A percentile compares a stretch with the other conserved stretches of the same genome.
Conservation (phyloP, 83 land plant genomes). For the Picea abies region DNA sequence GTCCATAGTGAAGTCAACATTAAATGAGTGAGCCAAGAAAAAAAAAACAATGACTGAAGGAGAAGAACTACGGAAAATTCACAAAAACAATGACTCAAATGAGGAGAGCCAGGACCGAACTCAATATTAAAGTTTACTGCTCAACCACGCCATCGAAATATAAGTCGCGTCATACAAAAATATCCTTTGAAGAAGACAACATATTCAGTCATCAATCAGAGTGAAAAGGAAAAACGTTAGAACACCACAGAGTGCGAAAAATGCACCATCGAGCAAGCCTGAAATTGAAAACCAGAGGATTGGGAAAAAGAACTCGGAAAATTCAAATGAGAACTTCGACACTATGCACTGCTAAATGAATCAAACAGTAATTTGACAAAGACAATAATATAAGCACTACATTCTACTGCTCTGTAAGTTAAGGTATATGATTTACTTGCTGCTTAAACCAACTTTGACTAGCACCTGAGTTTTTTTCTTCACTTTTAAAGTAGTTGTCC, state of each 20-base stretch:
- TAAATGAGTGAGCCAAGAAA: too few relatives aligned
- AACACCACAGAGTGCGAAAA: neutral
- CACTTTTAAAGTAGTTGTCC: neutral
- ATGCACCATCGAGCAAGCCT: neutral
- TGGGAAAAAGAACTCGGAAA: neutral
- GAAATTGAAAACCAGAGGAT: neutral
- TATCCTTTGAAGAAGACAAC: neutral
- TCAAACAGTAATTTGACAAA: neutral
- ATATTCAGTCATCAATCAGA: neutral
- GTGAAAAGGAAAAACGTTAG: neutral
- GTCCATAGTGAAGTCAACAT: neutral
- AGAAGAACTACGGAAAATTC: neutral
- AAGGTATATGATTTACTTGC: neutral
- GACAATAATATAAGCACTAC: neutral
- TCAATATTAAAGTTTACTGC: slow-evolving; percentile 8
- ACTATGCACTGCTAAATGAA: neutral
- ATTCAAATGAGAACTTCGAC: neutral
- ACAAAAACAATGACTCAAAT: neutral
- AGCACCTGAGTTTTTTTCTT: neutral
- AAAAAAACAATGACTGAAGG: neutral
- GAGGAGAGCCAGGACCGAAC: neutral
- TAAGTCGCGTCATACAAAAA: neutral
- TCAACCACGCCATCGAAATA: neutral
- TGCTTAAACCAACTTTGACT: neutral
- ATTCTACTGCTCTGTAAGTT: neutral